phyloP scores from a whole-genome alignment of 352 stramenopile genomes.

The Phytopythium helicoides region DNA sequence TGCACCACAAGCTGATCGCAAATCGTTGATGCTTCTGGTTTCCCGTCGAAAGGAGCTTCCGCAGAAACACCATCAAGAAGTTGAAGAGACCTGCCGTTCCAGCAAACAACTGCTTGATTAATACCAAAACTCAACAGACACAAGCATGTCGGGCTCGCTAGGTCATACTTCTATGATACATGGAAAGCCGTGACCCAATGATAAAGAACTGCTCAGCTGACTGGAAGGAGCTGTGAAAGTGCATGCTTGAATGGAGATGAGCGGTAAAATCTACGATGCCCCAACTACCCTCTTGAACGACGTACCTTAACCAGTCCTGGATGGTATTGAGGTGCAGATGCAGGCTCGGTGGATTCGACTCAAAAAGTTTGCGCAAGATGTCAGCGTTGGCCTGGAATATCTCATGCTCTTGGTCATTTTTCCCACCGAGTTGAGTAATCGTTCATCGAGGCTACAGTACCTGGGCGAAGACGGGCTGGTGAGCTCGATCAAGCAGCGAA shows the following conservation, averaged over 20 bases:
- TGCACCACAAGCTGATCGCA: conserved; percentile 70
- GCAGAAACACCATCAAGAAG: conserved; percentile 80
- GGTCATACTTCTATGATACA: conserved; percentile 35
- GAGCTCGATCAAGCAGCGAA: conserved; percentile 28
- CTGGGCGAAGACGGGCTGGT: conserved; percentile 26
- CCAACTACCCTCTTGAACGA: conserved; percentile 1
- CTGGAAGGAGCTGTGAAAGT: conserved; percentile 48
- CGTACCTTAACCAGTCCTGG: conserved; percentile 68
- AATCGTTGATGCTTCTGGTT: conserved; percentile 47
- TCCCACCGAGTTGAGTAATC: no score
- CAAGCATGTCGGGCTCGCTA: background rate
- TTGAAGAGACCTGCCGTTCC: conserved; percentile 58
- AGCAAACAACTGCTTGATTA: conserved; percentile 3
- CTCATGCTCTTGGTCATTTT: no score
- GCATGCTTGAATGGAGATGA: conserved; percentile 15
- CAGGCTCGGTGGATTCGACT: conserved; percentile 30
- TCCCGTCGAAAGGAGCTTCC: conserved; percentile 64
- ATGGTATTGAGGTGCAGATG: conserved; percentile 47
- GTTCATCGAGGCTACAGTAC: no score
- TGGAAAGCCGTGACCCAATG: conserved; percentile 41
- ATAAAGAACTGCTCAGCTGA: conserved; percentile 40
- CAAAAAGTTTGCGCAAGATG: conserved; percentile 42
- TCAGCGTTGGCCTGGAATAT: conserved; percentile 1
- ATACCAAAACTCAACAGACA: background rate
- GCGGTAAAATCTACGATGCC: background rate